Evolutionary conservation across 2,329 filamentous ascomycete species (phyloP), one percentile per base, ranked within the genome.

Genomic region (Penicillium sp.): DNA sequence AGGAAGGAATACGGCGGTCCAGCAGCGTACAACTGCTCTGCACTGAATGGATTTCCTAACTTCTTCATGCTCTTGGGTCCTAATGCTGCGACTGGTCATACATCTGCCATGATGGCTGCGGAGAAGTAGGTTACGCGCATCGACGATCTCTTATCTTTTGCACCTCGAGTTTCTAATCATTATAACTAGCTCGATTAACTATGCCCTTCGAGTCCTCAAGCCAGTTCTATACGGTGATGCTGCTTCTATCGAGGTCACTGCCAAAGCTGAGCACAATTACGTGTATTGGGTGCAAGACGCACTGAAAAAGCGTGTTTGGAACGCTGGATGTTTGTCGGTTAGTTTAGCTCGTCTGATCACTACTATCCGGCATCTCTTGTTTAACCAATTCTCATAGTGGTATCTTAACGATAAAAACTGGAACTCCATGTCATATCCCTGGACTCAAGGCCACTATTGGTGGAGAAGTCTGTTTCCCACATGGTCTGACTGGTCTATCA

Each of bases 11-110:
- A 81, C 49, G 83, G 79, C 6, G 85, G 85, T 0, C 73, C 82
- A 0, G 80, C 79, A 45, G 85, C 84, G 0, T 88, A 88, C 62
- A 81, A 84, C 54, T 79, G 79, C 38, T 79, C 78, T 1, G 77
- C 77, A 1, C 67, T 87, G 63, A 81, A 79, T 59, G 81, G 79
- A 0, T 86, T 73, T 48, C 71, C 70, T 0, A 73, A 72, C 40
- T 72, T 67, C 57, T 72, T 73, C 55, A 60, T 72, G 53, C 56
- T 69, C 0, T 54, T 67, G 0, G 71, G 71, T 3, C 69, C 71
- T 0, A 72, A 72, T 55, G 49, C 67, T 5, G 68, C 62, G 1
- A 62, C 68, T 0, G 70, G 70, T 1, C 67, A 70, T 67, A 81
- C 79, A 0, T 83, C 79, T 2, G 81, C 83, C 4, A 74, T 86